phyloP scores from a whole-genome alignment of 2,329 filamentous ascomycete species.

The Aplosporella prunicola region DNA sequence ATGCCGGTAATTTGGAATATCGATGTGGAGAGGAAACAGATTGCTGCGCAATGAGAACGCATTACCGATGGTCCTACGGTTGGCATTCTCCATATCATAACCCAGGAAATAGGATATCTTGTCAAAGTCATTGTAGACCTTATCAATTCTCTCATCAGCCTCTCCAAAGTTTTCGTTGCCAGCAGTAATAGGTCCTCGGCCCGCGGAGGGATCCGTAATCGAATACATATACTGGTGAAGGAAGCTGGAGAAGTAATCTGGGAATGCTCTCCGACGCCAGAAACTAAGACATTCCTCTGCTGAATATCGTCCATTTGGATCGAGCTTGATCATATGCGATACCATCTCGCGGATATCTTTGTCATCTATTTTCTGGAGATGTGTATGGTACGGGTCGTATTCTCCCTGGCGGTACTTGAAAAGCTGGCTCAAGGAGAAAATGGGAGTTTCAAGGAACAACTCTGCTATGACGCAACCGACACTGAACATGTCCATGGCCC shows the following conservation, averaged over 20 bases:
- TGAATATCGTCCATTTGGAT: conserved; percentile 83
- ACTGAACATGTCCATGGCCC: conserved; percentile 99
- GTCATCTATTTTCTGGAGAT: conserved; percentile 80
- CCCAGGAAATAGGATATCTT: conserved; percentile 94
- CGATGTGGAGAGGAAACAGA: conserved; percentile 72
- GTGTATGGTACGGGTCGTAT: conserved; percentile 75
- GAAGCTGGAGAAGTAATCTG: conserved; percentile 94
- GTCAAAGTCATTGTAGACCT: conserved; percentile 89
- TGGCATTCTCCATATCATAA: conserved; percentile 48
- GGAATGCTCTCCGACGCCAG: conserved; percentile 86
- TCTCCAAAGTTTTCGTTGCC: conserved; percentile 67
- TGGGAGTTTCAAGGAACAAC: conserved; percentile 85
- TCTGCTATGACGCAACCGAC: conserved; percentile 95
- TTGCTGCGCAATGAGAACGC: conserved; percentile 38
- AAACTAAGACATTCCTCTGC: conserved; percentile 91
- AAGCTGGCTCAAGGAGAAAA: conserved; percentile 95
- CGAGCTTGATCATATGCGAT: conserved; percentile 89
- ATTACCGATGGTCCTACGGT: conserved; percentile 22
- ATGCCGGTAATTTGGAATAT: conserved; percentile 77
- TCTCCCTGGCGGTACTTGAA: conserved; percentile 91
- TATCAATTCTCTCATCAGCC: conserved; percentile 86
- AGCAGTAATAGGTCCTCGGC: conserved; percentile 60
- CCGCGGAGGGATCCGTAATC: conserved; percentile 82
- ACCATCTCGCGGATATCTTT: conserved; percentile 80
- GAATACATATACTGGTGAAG: conserved; percentile 96